Evolutionary conservation across 352 stramenopile species (phyloP), one percentile per base, ranked within the genome.

Genomic region (Globisporangium okanoganense): DNA sequence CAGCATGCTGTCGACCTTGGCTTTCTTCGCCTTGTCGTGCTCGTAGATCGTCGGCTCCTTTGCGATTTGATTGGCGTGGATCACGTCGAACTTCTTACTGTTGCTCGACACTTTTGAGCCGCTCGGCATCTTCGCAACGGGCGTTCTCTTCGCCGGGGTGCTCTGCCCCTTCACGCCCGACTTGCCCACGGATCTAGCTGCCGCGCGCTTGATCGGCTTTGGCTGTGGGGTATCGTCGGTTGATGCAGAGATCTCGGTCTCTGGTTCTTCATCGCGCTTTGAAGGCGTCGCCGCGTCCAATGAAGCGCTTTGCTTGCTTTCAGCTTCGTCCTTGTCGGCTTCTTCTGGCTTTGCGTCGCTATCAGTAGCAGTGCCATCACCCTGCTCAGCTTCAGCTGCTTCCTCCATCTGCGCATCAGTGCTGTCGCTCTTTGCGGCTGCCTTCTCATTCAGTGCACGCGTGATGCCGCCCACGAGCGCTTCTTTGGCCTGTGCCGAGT

Each of bases 11-110:
- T 53, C 38, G 6, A 53, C 61, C 47, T 66, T 66, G 18, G 53
- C 24, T 29, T 50, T 48, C 61, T 62, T 66, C 20, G 61, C 47
- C 36, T 56, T 51, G 33, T 66, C 53, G 20, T 51, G 33, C 14
- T 66, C 61, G 27, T 58, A 45, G 36, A 58, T 50, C 29, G 61
- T 62, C 31, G 53, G 61, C 31, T 62, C 53, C 29, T 61, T 61
- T 14, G 52, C 43, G 14, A 66, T 16, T 33, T 57, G 44, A 45
- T 66, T 67, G 2, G 54, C 61, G 20, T 58, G 61, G 18, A 67
- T 25, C 47, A 47, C 53, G 13, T 66, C 61, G 27, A 67, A 53
- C 27, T 58, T 62, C 43, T 66, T 66, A 38, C 58, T 52, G 49
- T 35, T 58, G 16, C 50, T 55, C 18, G 60, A 49, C 25, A 55